Conservation (phyloP, 305 asterid species). For the Fraxinus floribunda region DNA sequence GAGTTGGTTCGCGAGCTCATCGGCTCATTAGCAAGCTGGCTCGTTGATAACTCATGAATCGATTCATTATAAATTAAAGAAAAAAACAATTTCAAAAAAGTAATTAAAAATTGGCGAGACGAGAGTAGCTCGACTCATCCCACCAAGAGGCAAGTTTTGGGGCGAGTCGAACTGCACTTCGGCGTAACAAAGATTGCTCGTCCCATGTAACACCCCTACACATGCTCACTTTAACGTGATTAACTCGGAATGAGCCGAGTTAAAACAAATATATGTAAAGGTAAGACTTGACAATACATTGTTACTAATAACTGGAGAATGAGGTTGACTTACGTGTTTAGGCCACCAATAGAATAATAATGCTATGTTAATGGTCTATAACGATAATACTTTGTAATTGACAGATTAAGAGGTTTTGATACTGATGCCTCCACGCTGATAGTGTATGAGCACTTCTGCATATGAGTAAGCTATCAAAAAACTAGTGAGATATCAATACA, state of each 20-base stretch:
- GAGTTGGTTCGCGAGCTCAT: not conserved
- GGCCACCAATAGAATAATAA: not conserved
- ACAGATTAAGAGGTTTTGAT: not conserved
- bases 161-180: not conserved
- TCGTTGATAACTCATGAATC: no score
- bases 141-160: not conserved
- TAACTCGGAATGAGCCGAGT: not conserved
- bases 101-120: not conserved
- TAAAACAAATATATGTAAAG: not conserved
- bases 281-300: not conserved
- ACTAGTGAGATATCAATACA: not conserved
- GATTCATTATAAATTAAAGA: not conserved
- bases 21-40: not conserved
- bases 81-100: no score
- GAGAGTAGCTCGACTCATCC: not conserved
- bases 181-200: not conserved
- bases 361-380: not conserved
- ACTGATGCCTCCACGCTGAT: not conserved
- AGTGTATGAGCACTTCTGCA: not conserved
- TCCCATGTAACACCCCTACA: not conserved
- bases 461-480: not conserved
- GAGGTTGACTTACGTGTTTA: not conserved
- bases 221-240: not conserved
- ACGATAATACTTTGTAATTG: no score
- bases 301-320: not conserved